Conservation (phyloP, 306 rosid genomes). For the Dalbergia cochinchinensis region DNA sequence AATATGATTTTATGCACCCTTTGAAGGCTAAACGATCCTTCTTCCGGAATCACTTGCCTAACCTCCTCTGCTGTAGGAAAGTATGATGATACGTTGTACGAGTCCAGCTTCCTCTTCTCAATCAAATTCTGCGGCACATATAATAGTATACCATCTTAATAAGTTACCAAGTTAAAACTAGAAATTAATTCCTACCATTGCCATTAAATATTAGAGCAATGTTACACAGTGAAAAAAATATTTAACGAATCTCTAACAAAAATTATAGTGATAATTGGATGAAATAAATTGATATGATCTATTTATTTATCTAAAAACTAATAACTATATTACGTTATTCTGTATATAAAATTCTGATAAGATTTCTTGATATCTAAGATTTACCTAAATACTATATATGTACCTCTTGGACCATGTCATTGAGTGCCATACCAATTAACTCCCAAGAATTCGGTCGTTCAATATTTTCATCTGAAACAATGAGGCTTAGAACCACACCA, state of each 20-base stretch:
- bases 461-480: neutral
- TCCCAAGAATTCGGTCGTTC: neutral
- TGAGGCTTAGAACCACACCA: constrained; percentile 42
- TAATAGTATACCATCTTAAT: neutral
- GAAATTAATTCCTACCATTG: too few species aligned
- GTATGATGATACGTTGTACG: neutral
- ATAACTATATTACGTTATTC: too few species aligned
- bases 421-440: neutral
- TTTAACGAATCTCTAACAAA: too few species aligned
- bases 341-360: too few species aligned
- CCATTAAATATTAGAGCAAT: too few species aligned
- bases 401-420: neutral
- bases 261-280: too few species aligned
- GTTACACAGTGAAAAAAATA: too few species aligned
- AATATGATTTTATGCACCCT: neutral
- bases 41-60: neutral
- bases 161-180: too few species aligned
- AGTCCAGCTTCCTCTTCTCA: neutral
- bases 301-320: too few species aligned
- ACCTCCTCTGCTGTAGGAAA: neutral
- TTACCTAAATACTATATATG: neutral
- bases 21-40: neutral
- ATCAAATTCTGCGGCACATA: neutral
- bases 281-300: too few species aligned
- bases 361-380: too few species aligned